Conservation (phyloP, 768 basidiomycete species). For the Panaeolus papilionaceus region DNA sequence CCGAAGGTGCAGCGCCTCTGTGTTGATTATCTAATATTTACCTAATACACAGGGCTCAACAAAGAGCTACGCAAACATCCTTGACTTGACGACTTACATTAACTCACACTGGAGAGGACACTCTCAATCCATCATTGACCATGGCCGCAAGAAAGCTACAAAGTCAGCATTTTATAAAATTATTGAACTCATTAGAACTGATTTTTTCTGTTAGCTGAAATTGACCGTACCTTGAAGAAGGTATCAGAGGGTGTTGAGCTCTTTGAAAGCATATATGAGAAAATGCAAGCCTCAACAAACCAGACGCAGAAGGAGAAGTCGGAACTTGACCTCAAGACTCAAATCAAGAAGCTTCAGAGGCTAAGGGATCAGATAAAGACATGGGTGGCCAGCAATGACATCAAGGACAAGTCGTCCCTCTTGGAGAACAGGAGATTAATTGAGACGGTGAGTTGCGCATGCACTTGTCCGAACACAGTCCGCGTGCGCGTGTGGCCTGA, state of each 20-base stretch:
- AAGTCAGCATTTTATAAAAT: constrained; percentile 51
- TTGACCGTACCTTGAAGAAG: constrained; percentile 98
- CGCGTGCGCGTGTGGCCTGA: constrained; percentile 9
- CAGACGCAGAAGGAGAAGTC: constrained; percentile 68
- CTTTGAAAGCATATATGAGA: constrained; percentile 96
- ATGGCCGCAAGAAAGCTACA: constrained; percentile 95
- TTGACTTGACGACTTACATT: constrained; percentile 22
- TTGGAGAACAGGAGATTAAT: constrained; percentile 95
- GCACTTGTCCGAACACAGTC: constrained; percentile 16
- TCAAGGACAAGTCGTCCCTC: constrained; percentile 95
- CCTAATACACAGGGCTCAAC: constrained; percentile 24
- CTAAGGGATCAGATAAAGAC: constrained; percentile 99
- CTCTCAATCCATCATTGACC: constrained; percentile 32
- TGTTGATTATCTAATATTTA: constrained; percentile 30
- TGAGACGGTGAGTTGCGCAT: constrained; percentile 79
- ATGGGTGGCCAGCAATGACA: constrained; percentile 97
- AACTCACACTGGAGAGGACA: constrained; percentile 22
- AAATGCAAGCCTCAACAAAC: constrained; percentile 96
- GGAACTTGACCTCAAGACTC: constrained; percentile 67
- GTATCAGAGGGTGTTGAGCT: constrained; percentile 94
- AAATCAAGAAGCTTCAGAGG: constrained; percentile 98
- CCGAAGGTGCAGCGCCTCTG: not conserved
- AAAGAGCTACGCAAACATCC: constrained; percentile 28
- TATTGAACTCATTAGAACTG: constrained; percentile 13
- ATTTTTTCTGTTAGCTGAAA: constrained; percentile 73